phyloP scores from a whole-genome alignment of 139 green algal genomes.

The Tetraselmis striata region DNA sequence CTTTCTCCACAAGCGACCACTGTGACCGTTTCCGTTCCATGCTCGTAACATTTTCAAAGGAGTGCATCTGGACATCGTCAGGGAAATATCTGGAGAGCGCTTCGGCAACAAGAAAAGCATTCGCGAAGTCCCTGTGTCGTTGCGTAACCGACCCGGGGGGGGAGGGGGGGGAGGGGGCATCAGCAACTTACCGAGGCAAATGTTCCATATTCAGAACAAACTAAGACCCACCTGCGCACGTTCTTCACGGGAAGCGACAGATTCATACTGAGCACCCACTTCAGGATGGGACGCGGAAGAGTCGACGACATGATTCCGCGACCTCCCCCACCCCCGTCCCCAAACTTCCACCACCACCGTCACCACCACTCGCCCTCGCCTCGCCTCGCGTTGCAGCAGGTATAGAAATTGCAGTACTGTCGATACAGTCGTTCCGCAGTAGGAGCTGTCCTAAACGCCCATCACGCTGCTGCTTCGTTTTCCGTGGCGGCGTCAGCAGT shows the following conservation, averaged over 20 bases:
- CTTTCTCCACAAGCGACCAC: constrained; percentile 55
- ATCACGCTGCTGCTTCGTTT: no score
- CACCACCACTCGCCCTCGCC: no score
- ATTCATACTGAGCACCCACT: constrained; percentile 53
- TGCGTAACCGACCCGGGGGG: not conserved
- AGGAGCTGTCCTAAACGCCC: no score
- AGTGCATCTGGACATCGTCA: constrained; percentile 59
- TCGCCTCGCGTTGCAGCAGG: no score
- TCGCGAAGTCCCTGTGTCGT: constrained; percentile 36
- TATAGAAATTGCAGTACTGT: no score
- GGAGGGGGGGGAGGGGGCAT: not conserved
- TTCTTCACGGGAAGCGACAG: constrained; percentile 50
- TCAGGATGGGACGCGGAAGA: constrained; percentile 34
- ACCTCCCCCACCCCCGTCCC: no score
- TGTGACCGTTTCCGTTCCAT: constrained; percentile 57
- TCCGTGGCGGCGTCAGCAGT: no score
- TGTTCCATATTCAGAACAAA: not conserved
- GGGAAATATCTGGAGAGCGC: constrained; percentile 15
- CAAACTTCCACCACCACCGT: no score
- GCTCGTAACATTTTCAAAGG: constrained; percentile 59
- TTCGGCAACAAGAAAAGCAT: not conserved
- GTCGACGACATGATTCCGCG: constrained; percentile 18
- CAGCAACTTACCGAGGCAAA: not conserved
- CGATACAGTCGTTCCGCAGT: no score
- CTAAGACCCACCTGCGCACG: constrained; percentile 25